phyloP scores from a whole-genome alignment of 2,329 filamentous ascomycete species.

The Botrytis medusae region DNA sequence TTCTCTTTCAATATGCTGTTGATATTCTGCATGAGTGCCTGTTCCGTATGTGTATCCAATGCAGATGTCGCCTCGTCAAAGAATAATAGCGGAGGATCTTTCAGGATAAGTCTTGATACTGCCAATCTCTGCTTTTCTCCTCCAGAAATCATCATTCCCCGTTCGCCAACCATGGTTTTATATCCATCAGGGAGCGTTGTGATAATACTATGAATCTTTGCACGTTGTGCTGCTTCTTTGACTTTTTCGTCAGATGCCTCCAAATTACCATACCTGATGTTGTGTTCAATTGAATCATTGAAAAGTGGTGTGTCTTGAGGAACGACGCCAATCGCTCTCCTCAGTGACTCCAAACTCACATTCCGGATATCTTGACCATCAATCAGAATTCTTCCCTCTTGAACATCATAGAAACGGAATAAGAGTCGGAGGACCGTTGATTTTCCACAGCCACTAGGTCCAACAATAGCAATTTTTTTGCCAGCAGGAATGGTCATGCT shows the following conservation, averaged over 20 bases:
- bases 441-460: slow-evolving; percentile 93
- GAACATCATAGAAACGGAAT: slow-evolving; percentile 92
- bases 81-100: slow-evolving; percentile 86
- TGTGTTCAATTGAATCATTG: slow-evolving; percentile 94
- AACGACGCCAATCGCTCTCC: slow-evolving; percentile 87
- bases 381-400: slow-evolving; percentile 80
- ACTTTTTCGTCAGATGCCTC: slow-evolving; percentile 73
- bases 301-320: slow-evolving; percentile 97
- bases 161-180: slow-evolving; percentile 85
- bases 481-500: slow-evolving; percentile 89
- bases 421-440: slow-evolving; percentile 87
- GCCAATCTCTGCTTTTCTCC: slow-evolving; percentile 92
- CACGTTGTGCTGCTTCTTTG: slow-evolving; percentile 73
- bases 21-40: slow-evolving; percentile 86
- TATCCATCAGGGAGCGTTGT: slow-evolving; percentile 83
- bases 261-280: slow-evolving; percentile 89
- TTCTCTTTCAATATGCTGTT: slow-evolving; percentile 90
- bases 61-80: slow-evolving; percentile 95
- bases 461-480: slow-evolving; percentile 93
- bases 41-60: slow-evolving; percentile 89
- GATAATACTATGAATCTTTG: slow-evolving; percentile 82
- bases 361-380: slow-evolving; percentile 90
- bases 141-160: slow-evolving; percentile 94
- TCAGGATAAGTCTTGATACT: slow-evolving; percentile 78
- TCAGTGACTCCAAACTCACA: slow-evolving; percentile 78